Base-by-base conservation (phyloP, 495 filamentous ascomycete genomes). In the Aspergillus sclerotiicarbonarius region DNA sequence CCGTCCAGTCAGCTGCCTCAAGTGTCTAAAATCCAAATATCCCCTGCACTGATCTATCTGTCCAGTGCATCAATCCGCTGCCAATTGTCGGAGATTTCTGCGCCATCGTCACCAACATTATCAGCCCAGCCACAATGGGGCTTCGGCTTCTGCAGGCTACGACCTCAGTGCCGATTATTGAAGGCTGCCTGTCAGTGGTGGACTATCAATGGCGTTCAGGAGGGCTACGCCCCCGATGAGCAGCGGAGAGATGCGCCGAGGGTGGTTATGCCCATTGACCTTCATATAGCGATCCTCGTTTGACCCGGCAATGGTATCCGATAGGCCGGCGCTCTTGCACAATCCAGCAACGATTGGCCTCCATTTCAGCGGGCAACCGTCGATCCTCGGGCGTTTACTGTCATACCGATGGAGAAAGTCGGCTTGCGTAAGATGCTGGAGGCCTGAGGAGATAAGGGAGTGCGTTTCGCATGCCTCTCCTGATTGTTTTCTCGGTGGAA, bases 341-440 rank as follows among this genome's bases (percentile, higher is more conserved):
- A 59, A 59, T 56, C 33, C 41, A 61, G 62, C 54, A 64, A 58
- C 15, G 58, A 61, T 61, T 64, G 54, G 30, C 59, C 41, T 43
- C 49, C 15, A 29, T 29, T 31, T 18, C 21, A 19, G 46, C 53
- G 51, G 33, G 39, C 39, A 47, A 37, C 12, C 53, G 61, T 54
- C 49, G 57, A 63, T 63, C 61, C 44, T 44, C 25, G 57, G 60
- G 49, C 61, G 57, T 60, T 57, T 56, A 53, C 57, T 63, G 56
- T 53, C 56, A 41, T 29, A 41, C 16, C 35, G 37, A 9, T 15
- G 47, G 20, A 20, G 30, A 12, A n/a, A 29, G 13, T 13, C 8
- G 33, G 18, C 31, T 30, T 41, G 12, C 39, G 8, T 48, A 25
- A 12, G 8, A 12, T 12, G 32, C 18, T 32, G 18, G n/a, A 32